Conservation (phyloP, 2,329 filamentous ascomycete species). For the Phaeophleospora eucalypticola region DNA sequence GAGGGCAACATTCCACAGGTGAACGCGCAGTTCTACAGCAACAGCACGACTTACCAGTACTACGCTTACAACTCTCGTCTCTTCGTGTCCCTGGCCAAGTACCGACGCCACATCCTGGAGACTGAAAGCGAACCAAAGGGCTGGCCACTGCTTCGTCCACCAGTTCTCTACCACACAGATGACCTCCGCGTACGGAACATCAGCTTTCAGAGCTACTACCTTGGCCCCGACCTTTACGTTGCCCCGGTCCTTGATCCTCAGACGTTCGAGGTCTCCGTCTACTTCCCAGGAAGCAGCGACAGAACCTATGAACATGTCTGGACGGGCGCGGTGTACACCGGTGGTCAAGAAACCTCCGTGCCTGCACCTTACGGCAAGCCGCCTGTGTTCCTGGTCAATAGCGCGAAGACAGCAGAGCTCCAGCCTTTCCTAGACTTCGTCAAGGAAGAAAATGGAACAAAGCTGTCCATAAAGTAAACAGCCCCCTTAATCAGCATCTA, state of each 20-base stretch:
- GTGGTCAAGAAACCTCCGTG: conserved; percentile 23
- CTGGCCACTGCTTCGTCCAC: conserved; percentile 28
- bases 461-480: conserved; percentile 9
- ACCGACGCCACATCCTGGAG: conserved; percentile 30
- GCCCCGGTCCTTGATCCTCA: conserved; percentile 27
- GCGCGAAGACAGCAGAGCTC: conserved; percentile 21
- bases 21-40: conserved; percentile 38
- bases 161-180: conserved; percentile 25
- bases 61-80: conserved; percentile 36
- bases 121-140: conserved; percentile 26
- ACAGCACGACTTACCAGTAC: conserved; percentile 33
- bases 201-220: conserved; percentile 30
- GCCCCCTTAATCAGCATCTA: too few relatives aligned
- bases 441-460: conserved; percentile 24
- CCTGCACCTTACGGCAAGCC: conserved; percentile 29
- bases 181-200: conserved; percentile 23
- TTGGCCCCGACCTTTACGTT: conserved; percentile 28
- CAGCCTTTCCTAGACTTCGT: conserved; percentile 28
- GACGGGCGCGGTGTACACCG: conserved; percentile 22
- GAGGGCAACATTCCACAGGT: conserved; percentile 37
- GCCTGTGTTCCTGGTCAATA: conserved; percentile 27
- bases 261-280: conserved; percentile 22
- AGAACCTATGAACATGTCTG: conserved; percentile 27
- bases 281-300: conserved; percentile 22
- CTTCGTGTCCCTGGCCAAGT: conserved; percentile 33